These are phyloP conservation scores for Forsythia viridissima DNA, from an alignment of 257 asterid species.

Conservation along the genomic window DNA sequence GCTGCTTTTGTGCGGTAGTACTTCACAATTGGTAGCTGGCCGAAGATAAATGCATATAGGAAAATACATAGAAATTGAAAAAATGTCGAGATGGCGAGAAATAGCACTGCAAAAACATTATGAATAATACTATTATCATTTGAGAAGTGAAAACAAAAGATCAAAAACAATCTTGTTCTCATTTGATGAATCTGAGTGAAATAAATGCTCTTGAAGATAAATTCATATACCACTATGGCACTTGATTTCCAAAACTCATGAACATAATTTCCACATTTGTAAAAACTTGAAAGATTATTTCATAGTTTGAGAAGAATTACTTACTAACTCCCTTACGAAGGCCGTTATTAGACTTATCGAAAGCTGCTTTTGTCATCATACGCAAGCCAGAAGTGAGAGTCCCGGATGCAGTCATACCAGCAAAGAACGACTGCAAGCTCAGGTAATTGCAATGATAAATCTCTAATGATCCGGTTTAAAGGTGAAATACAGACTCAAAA, in stretches of 20 bases:
- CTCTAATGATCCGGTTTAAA: no score
- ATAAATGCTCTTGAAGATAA: no score
- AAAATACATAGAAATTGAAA: conserved; percentile 64
- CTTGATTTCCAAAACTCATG: no score
- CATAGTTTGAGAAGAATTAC: conserved; percentile 23
- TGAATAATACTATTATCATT: background rate
- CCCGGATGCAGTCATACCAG: conserved; percentile 91
- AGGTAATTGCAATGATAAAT: no score
- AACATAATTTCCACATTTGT: no score
- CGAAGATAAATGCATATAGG: conserved; percentile 63
- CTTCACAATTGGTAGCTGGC: conserved; percentile 57
- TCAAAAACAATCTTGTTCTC: no score
- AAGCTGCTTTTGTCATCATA: conserved; percentile 74
- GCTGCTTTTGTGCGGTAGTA: conserved; percentile 48
- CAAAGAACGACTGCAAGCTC: conserved; percentile 67
- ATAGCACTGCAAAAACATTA: conserved; percentile 52
- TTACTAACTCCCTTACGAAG: conserved; percentile 83
- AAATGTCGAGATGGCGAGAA: conserved; percentile 62
- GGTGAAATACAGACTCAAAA: no score
- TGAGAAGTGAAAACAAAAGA: background rate
- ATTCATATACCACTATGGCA: no score
- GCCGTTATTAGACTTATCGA: conserved; percentile 61
- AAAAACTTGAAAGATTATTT: no score
- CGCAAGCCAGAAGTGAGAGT: conserved; percentile 78
- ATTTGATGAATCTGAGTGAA: no score